Conservation (phyloP, 352 stramenopile species). For the Plasmopara halstedii region DNA sequence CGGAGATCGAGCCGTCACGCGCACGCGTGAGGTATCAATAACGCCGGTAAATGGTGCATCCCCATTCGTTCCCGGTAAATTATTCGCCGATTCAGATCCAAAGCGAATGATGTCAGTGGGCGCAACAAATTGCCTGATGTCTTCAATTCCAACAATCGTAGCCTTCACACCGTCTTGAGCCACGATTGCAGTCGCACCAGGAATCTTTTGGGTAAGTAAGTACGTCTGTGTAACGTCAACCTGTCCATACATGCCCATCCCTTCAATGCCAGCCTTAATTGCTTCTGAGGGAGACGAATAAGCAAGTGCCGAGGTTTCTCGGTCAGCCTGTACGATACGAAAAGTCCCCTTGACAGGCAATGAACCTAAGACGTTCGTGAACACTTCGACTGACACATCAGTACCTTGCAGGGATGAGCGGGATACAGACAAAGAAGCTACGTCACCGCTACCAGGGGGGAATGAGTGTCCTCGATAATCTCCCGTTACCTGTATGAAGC, state of each 20-base stretch:
- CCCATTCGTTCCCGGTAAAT: constrained; percentile 52
- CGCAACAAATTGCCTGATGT: constrained; percentile 59
- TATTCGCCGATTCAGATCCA: constrained; percentile 26
- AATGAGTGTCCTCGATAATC: constrained; percentile 69
- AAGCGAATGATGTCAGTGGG: constrained; percentile 66
- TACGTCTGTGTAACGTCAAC: constrained; percentile 51
- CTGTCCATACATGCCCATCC: constrained; percentile 63
- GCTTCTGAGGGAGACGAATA: constrained; percentile 54
- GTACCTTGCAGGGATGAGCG: constrained; percentile 17
- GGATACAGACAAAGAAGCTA: constrained; percentile 17
- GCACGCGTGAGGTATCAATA: constrained; percentile 41
- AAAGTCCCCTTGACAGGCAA: constrained; percentile 43
- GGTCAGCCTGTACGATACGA: constrained; percentile 26
- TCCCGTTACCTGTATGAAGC: constrained; percentile 63
- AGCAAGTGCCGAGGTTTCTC: constrained; percentile 36
- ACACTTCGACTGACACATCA: constrained; percentile 41
- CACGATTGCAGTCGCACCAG: constrained; percentile 40
- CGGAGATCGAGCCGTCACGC: constrained; percentile 34
- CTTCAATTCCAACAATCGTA: constrained; percentile 37
- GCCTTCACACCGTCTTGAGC: constrained; percentile 42
- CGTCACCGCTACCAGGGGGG: constrained; percentile 60
- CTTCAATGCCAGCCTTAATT: constrained; percentile 63
- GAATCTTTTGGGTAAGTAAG: constrained; percentile 47
- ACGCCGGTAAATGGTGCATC: constrained; percentile 50
- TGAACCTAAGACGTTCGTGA: constrained; percentile 40